Evolutionary conservation across 225 moss, liverwort and hornwort genomes (phyloP), one percentile per base, ranked within the genome.

Genomic region (Ulota crispa): DNA sequence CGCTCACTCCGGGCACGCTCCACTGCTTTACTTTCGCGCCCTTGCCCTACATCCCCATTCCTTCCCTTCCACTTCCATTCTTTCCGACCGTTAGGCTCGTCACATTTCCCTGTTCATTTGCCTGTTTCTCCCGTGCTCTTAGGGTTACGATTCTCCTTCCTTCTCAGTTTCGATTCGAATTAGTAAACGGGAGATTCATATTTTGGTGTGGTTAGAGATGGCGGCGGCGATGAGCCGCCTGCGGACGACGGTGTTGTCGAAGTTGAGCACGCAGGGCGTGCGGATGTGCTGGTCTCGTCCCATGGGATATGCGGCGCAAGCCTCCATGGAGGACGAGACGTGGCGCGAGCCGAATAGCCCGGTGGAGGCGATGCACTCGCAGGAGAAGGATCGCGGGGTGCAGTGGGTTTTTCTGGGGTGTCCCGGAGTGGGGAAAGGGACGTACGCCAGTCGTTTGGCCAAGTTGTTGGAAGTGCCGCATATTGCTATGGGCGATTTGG

Each of bases 371-470:
- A 87, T 88, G 77, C 92, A 93, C 2, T 88, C 92, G 81, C 92
- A 85, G 47, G 91, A 92, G 54, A 85, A 92, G 84, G 92, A 91
- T 72, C 89, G 95, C n/a, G 95, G 94, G 5, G 92, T 94, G 71
- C 97, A 94, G 73, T 98, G 95, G 97, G 97, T 98, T 57, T 98
- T 98, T 56, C 39, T 95, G 16, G 97, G 97, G 0, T 95, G 95
- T 64, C 97, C 97, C 18, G 97, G 97, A 0, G 94, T 95, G 8
- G 97, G 97, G 13, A 98, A 98, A 70, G 97, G 97, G 4, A 98
- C 97, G 0, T 98, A 95, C 19, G 95, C 95, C 0, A 91, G 93
- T 37, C 93, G 95, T 12, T 71, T 98, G 52, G 80, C 95, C 0
- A 94, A 95, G 81, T 65, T 95, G 64, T n/a, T 98, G 82, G 84